phyloP scores from a whole-genome alignment of 2,329 filamentous ascomycete genomes.

The Aspergillus versicolor region DNA sequence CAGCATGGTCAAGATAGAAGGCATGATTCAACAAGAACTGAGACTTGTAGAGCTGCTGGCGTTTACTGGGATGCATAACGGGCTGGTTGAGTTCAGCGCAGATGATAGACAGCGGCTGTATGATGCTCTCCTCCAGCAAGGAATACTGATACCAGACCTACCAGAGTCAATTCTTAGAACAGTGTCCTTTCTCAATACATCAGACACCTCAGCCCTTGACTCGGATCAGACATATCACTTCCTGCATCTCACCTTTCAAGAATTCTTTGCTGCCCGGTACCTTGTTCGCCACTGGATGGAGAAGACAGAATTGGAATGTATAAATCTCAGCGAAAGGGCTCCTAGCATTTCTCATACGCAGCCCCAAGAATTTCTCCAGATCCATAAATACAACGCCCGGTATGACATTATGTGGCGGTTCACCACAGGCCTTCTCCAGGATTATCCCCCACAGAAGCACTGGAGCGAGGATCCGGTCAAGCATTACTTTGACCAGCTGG shows the following conservation, averaged over 20 bases:
- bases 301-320: background rate
- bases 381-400: conserved; percentile 40
- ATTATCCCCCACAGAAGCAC: background rate
- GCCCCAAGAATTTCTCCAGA: conserved; percentile 27
- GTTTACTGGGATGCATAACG: too few relatives aligned
- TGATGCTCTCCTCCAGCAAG: too few relatives aligned
- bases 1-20: background rate
- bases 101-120: too few relatives aligned
- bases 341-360: background rate
- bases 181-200: conserved; percentile 41
- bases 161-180: conserved; percentile 15
- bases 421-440: conserved; percentile 39
- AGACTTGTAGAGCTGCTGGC: too few relatives aligned
- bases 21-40: background rate
- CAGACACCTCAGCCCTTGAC: conserved; percentile 20
- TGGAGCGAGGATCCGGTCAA: conserved; percentile 8
- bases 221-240: conserved; percentile 37
- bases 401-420: conserved; percentile 48
- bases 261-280: conserved; percentile 45
- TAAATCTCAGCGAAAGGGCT: background rate
- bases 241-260: conserved; percentile 45
- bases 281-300: conserved; percentile 35
- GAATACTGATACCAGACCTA: conserved; percentile 4
- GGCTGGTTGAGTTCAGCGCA: too few relatives aligned
- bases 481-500: conserved; percentile 32